Evolutionary conservation across 345 rosid genomes (phyloP).

Genomic region (Rhodamnia argentea): DNA sequence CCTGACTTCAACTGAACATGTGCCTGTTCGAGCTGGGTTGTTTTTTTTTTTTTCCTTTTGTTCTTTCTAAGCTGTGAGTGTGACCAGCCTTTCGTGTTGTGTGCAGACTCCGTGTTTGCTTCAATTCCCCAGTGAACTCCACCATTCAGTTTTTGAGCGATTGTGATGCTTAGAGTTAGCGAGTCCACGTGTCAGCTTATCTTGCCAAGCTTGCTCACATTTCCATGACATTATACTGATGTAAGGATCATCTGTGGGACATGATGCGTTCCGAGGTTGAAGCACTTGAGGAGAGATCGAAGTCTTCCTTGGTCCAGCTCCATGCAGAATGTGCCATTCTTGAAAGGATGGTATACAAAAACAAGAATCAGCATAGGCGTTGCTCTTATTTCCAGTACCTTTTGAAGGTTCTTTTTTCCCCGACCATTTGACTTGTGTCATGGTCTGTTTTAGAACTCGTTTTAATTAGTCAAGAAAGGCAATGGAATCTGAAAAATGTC

Average conservation of each 20-base stretch:
- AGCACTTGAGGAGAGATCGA: slow-evolving; percentile 44
- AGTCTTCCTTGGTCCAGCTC: slow-evolving; percentile 36
- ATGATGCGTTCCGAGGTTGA: slow-evolving; percentile 25
- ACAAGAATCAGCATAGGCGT: slow-evolving; percentile 90
- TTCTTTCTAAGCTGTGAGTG: no score
- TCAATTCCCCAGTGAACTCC: neutral
- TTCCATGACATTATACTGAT: neutral
- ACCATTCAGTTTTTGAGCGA: neutral
- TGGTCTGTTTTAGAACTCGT: neutral
- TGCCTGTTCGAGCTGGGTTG: no score
- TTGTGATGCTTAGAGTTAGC: neutral
- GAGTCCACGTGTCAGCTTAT: no score
- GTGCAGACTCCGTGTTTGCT: no score
- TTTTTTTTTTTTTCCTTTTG: no score
- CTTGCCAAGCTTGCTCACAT: neutral
- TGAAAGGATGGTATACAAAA: slow-evolving; percentile 78
- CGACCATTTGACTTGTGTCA: neutral
- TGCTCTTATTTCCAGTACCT: slow-evolving; percentile 83
- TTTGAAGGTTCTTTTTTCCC: slow-evolving; percentile 40
- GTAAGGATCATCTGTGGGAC: neutral
- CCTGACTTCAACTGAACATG: no score
- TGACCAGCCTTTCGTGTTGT: no score
- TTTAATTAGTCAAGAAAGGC: neutral
- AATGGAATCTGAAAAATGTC: neutral
- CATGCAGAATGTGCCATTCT: slow-evolving; percentile 43